Percentiles rank a stretch among this genome's conserved stretches.
These are phyloP conservation scores for Lepiota venenata DNA, from an alignment of 768 basidiomycete genomes.

Conservation along the genomic window DNA sequence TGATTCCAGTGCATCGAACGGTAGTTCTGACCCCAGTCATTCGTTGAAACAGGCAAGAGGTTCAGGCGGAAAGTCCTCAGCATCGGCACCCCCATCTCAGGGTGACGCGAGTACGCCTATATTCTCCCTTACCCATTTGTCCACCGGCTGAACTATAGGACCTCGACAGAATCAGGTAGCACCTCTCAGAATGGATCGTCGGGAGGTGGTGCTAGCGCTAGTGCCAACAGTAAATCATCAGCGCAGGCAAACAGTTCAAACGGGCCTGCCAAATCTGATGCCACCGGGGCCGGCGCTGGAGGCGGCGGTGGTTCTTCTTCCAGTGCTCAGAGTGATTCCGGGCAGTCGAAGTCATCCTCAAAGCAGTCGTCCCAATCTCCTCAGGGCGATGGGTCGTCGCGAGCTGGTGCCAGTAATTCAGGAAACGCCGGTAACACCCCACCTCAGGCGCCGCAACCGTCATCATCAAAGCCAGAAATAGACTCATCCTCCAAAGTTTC, in stretches of 20 bases:
- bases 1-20: background rate
- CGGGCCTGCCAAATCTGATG: background rate
- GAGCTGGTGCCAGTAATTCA: background rate
- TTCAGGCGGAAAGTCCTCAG: background rate
- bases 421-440: background rate
- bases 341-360: background rate
- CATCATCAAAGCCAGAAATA: slow-evolving; percentile 1
- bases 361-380: background rate
- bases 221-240: background rate
- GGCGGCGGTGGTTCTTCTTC: background rate
- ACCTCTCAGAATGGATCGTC: slow-evolving; percentile 1
- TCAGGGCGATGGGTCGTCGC: background rate
- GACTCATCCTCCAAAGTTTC: background rate
- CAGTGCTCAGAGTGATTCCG: background rate
- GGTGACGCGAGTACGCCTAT: background rate
- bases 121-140: background rate
- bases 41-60: slow-evolving; percentile 1
- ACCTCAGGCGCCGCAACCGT: background rate
- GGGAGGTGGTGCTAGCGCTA: background rate
- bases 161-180: background rate
- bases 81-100: background rate
- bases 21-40: slow-evolving; percentile 5
- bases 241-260: background rate
- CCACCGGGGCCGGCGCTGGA: background rate
- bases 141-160: background rate